Evolutionary conservation across 2,329 filamentous ascomycete genomes (phyloP), one percentile per base, ranked within the genome.

Genomic region (Scedosporium aurantiacum): DNA sequence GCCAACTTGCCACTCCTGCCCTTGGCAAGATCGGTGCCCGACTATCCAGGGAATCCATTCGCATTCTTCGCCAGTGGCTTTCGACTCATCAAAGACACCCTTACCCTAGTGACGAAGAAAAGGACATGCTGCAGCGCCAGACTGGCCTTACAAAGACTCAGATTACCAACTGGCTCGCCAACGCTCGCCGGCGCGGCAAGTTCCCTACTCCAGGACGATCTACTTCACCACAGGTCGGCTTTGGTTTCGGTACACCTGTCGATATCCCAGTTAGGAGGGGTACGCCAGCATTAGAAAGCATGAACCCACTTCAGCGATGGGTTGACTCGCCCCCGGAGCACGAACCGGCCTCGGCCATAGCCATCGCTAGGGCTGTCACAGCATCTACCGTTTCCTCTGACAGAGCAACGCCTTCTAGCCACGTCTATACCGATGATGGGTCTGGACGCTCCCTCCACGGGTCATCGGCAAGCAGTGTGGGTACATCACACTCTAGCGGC

Each of bases 161-260:
- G 69, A 93, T 96, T 67, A 87, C 87, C 10, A 96, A 95, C 71
- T 96, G 91, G 91, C 83, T 96, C 56, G 91, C 91, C 63, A 96
- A 96, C 72, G 91, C 91, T 62, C 85, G 91, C 52, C 84, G 91
- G 62, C 82, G 91, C 64, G 87, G 89, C 67, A 96, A 96, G 75
- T 85, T 88, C 61, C 83, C 86, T 57, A 78, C 83, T 1, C 84
- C 84, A 56, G 50, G 50, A 8, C 81, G 87, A 65, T 85, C 83
- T 32, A 84, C 81, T 18, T 92, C 90, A 4, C 89, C 90, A 1
- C 83, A 87, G 66, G 61, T 61, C 18, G 60, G 60, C 4, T 40
- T 37, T 57, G n/a, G 60, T 8, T 76, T 87, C 55, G 81, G 81
- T 21, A 78, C 79, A 61, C 83, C 86, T 4, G 86, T 96, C 64